Base-by-base conservation (phyloP, 2,329 filamentous ascomycete genomes). In the Botryotinia convoluta region DNA sequence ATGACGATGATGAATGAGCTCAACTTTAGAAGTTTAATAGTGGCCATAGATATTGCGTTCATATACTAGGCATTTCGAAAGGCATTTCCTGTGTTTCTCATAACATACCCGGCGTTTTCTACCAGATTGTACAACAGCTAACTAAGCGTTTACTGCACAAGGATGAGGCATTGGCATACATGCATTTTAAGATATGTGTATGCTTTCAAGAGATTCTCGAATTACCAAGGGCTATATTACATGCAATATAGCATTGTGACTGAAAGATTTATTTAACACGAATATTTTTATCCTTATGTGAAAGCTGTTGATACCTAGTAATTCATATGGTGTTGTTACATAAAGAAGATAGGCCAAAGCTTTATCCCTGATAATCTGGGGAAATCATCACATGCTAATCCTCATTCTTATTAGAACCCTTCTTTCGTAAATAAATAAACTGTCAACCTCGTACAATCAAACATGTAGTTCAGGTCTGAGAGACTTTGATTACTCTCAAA, bases 1-100 rank as follows among this genome's bases (percentile, higher is more conserved):
- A 90, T 72, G 88, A 90, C 59, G 87, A 89, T 60, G 85, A 86
- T 69, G 78, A 81, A 45, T 77, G 72, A 75, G 59, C n/a, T 57
- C 65, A 32, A 68, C 26, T 54, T 22, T 48, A 39, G 26, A 22
- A n/a, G 35, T 39, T 39, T 54, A n/a, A 39, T 54, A 39, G 45
- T 35, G 64, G 26, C n/a, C 64, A 22, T 64, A 65, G 45, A 63
- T 65, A 39, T 39, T 71, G 10, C 45, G 37, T 22, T 18, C n/a
- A 39, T n/a, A 70, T 65, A 54, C 16, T 18, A 35, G 45, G n/a
- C 39, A 60, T 48, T 59, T 59, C 37, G 44, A 68, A 72, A 67
- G 48, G 62, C 48, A 60, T 72, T 60, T 72, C 9, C 42, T 44
- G 37, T 59, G 6, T 39, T 63, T 64, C n/a, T 39, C 39, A 29